Evolutionary conservation across 257 asterid genomes (phyloP), one percentile per base, ranked within the genome.

Genomic region (Jasminum sambac): DNA sequence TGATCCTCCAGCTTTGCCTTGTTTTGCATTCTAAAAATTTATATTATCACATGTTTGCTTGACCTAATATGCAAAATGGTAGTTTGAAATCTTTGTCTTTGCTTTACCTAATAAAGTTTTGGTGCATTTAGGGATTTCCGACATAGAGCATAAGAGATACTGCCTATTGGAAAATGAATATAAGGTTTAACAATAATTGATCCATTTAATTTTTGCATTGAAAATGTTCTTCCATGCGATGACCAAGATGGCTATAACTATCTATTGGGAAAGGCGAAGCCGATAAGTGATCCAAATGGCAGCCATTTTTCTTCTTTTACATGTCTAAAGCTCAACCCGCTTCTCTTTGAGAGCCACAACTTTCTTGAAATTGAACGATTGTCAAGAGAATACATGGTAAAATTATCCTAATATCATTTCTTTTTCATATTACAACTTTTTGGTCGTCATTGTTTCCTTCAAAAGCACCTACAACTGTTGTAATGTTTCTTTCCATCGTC

Each of bases 371-470:
- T 89, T 61, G 96, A 87, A 80, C 82, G 78, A 41, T 91, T 72
- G 87, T 87, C 88, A 91, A 87, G 89, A 87, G 79, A 78, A 87
- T 91, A 95, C 97, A 89, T 40, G 97, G 97, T 91, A 80, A 79
- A 78, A 30, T 36, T 75, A 23, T 62, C 25, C 40, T 39, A 17
- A 12, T 6, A 34, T 63, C 12, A 55, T 44, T 40, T n/a, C 14
- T 69, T 8, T 60, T 64, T 50, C 36, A 43, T 16, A 10, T 43
- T 24, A 42, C 38, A 37, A 21, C 5, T 12, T 5, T n/a, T n/a
- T 26, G 2, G 39, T 57, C n/a, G 57, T 65, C 25, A 21, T 68
- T 61, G 26, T 19, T 43, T 63, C 64, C 50, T 50, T 3, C 50
- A 2, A 21, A 12, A 23, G 48, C 38, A 71, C 10, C 65, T 58